Evolutionary conservation across 495 filamentous ascomycete species (phyloP), one percentile per base, ranked within the genome.

Genomic region (Podospora fimiseda): DNA sequence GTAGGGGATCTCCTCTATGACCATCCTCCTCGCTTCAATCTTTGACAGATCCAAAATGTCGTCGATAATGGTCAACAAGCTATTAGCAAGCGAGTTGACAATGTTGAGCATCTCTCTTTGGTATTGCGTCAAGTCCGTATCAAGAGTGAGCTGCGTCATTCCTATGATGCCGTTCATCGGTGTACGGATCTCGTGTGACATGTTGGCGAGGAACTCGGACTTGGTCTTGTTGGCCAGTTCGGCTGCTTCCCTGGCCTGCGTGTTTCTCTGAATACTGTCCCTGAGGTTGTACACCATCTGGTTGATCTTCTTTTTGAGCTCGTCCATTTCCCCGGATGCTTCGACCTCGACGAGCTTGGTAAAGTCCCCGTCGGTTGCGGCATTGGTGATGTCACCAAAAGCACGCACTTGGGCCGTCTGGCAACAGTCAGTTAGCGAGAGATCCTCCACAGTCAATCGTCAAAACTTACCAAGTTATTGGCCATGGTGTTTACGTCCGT

Each of bases 1-100:
- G 71, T 96, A 99, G 11, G 90, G 91, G 59, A 97, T 96, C 63
- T 92, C 89, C 63, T 99, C 93, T 74, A 99, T 94, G 16, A 95
- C 88, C 94, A 99, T 97, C n/a, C 93, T 84, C 66, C 96, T 92
- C 21, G 93, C 93, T 70, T 99, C 93, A 58, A 99, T 99, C 83
- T 99, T 99, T 6, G 90, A 95, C 56, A 99, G 88, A 80, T 99
- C 93, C 55, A 99, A 78, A 60, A 99, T 97, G 68, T 99, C 93
- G 66, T 99, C 93, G 65, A 99, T 97, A 60, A 99, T 97, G 16
- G 94, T 99, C 63, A 99, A 70, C 56, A 99, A 73, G 74, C 94
- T 96, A 71, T 96, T 96, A 42, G 91, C 93, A 43, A 99, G 79
- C 58, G 95, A 95, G 69, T 97, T 93, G 56, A 99, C 93, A 60